These are phyloP conservation scores for Xerocomus amazonicus DNA, from an alignment of 1,284 basidiomycete species.

Conservation along the genomic window DNA sequence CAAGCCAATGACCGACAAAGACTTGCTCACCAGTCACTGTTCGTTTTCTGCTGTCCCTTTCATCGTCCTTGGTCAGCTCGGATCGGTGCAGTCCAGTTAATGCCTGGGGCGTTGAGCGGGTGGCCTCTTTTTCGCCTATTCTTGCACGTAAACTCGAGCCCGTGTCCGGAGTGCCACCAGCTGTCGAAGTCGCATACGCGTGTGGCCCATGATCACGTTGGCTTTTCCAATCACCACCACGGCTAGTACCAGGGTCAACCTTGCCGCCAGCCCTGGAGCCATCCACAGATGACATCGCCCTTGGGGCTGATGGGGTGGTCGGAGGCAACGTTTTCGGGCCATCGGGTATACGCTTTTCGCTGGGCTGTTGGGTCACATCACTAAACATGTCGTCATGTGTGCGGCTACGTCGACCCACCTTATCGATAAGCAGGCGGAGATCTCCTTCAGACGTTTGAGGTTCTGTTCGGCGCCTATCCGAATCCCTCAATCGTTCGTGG, in stretches of 20 bases:
- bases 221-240: constrained; percentile 29
- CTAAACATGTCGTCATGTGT: constrained; percentile 4
- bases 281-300: constrained; percentile 58
- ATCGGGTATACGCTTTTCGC: constrained; percentile 58
- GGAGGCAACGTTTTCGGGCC: constrained; percentile 53
- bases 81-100: constrained; percentile 40
- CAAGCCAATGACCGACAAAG: background rate
- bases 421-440: constrained; percentile 50
- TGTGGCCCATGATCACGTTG: constrained; percentile 33
- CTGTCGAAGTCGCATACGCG: constrained; percentile 20
- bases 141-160: constrained; percentile 56
- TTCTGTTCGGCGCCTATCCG: constrained; percentile 64
- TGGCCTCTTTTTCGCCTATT: constrained; percentile 57
- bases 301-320: constrained; percentile 64
- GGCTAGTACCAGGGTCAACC: constrained; percentile 34
- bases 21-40: constrained; percentile 55
- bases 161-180: constrained; percentile 20
- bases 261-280: constrained; percentile 37
- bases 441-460: constrained; percentile 51
- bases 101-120: constrained; percentile 38
- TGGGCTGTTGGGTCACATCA: constrained; percentile 32
- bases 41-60: constrained; percentile 65
- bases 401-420: constrained; percentile 39
- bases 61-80: constrained; percentile 51
- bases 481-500: constrained; percentile 61